Evolutionary conservation across 169 alveolate genomes (phyloP), one percentile per base, ranked within the genome.

Genomic region (Eimeria brunetti): DNA sequence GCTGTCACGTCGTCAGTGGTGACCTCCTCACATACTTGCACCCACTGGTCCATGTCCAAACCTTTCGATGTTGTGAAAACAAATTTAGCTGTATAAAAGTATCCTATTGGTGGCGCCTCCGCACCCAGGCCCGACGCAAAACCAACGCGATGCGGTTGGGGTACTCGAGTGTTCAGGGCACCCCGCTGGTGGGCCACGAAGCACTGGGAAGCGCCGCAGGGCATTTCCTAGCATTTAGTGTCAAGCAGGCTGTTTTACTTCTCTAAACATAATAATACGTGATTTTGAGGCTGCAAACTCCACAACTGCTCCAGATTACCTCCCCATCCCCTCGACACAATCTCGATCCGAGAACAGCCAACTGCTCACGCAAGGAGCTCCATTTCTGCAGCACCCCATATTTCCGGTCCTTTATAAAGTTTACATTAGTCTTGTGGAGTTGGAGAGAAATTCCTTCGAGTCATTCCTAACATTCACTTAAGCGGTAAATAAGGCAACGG

Each of bases 181-280:
- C 88, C 67, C 69, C 64, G 67, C 69, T 14, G 46, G 88, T 51
- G 64, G 88, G 27, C 64, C 88, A 46, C 69, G 67, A 46, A 22
- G 88, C 38, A n/a, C 7, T 73, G 53, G 0, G 78, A 53, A 20
- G 20, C 6, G 53, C 53, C 83, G 41, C 16, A 16, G 5, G 33
- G 53, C 83, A 73, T 73, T 73, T 73, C 83, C 16, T 38, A 0
- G 11, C 18, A 7, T 4, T 38, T 38, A 38, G 36, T 38, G 78
- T 22, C 30, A 36, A 38, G 41, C 7, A 20, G 9, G 14, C 44
- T 16, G 14, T 73, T 5, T 2, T 18, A 2, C 12, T 5, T 73
- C 0, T 5, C 56, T 36, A 73, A 73, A 16, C 1, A 22, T n/a
- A 73, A 38, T 38, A 73, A 1, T 38, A 38, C 0, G 14, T 53